Base-by-base conservation (phyloP, 345 rosid genomes). In the Aquilaria malaccensis region DNA sequence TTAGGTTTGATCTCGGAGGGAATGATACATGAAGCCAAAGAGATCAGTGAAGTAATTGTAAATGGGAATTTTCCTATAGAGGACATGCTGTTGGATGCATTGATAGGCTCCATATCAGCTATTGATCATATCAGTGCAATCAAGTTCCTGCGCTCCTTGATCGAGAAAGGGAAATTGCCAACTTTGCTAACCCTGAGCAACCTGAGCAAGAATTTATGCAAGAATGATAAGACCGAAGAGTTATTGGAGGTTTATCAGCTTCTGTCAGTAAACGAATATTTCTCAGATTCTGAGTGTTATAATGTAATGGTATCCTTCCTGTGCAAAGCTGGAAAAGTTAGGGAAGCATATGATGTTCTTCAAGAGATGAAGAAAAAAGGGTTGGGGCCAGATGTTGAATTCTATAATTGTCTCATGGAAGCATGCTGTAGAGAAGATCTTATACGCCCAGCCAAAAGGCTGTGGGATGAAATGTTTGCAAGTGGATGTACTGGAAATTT, bases 401-500 rank as follows among this genome's bases (percentile, higher is more conserved):
- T 83, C 65, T 87, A 93, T 59, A 89, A 89, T 59, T 62, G 74
- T 54, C 80, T 93, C 50, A 79, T 93, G 65, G 98, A 89, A 77
- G 89, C 91, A 45, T 85, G 96, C 63, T 89, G 97, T 64, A 76
- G 76, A 70, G 88, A 84, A 46, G 96, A 85, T 74, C 76, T 87
- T 55, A 70, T 87, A 50, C 96, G 94, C 65, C 97, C 98, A 13
- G 98, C 98, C 13, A 90, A 86, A 75, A 86, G 67, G 70, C 74
- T 92, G 64, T 92, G 98, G 98, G 96, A 86, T 73, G 95, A 92
- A 81, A 89, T 89, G 96, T 89, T 89, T 70, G 77, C 80, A 13
- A 77, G 65, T 61, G 93, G 96, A 29, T 92, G 91, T 65, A 58
- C 72, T 33, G 88, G 84, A 76, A 81, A 89, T 62, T 63, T 77